Percentiles rank a stretch among this genome's conserved stretches.
Evolutionary conservation across 2,329 filamentous ascomycete genomes (phyloP).

Genomic region (Colletotrichum endophyticum): DNA sequence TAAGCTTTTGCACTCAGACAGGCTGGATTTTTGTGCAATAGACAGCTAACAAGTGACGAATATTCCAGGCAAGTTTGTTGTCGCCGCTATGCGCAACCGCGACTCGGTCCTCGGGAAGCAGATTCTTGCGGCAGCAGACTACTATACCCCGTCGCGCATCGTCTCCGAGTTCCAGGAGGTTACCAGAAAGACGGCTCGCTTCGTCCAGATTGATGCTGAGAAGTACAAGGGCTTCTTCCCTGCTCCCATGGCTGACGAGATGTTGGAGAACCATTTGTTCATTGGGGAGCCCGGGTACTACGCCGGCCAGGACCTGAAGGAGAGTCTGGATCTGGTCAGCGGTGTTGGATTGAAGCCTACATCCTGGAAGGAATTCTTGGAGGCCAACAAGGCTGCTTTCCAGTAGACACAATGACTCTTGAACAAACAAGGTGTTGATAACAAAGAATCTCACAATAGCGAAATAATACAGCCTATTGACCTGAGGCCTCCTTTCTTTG

Average conservation of each 20-base stretch:
- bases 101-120: conserved; percentile 13
- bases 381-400: not conserved
- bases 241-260: conserved; percentile 23
- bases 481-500: rapidly evolving
- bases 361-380: conserved; percentile 10
- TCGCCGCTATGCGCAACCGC: conserved; percentile 2
- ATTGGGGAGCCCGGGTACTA: conserved; percentile 26
- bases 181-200: not conserved
- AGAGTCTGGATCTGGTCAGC: not conserved
- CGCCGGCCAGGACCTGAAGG: not conserved
- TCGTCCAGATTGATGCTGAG: conserved; percentile 18
- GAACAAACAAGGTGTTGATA: rapidly evolving
- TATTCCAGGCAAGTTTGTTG: conserved; percentile 16
- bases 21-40: too few relatives aligned
- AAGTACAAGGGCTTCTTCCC: conserved; percentile 29
- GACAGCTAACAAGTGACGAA: too few relatives aligned
- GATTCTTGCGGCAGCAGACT: conserved; percentile 14
- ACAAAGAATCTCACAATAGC: not conserved
- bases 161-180: conserved; percentile 17
- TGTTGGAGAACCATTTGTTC: conserved; percentile 27
- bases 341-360: conserved; percentile 3
- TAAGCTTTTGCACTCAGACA: conserved; percentile 11
- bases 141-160: conserved; percentile 16
- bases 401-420: not conserved
- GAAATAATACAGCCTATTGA: not conserved